These are phyloP conservation scores for Daedaleopsis nitida DNA, from an alignment of 768 basidiomycete species.

Conservation along the genomic window DNA sequence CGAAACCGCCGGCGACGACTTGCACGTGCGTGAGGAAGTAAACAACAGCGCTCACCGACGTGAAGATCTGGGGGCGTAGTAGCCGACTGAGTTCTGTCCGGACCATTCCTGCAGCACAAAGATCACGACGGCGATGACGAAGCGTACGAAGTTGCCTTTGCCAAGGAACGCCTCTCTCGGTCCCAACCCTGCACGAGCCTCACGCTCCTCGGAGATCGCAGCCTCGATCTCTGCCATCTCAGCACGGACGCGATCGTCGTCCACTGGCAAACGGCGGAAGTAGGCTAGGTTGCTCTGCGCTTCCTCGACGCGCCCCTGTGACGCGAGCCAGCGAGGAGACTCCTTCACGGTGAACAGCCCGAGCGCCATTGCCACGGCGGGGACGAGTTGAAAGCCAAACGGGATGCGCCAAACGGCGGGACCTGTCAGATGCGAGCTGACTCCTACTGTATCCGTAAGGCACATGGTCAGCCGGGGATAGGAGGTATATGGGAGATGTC, in stretches of 20 bases:
- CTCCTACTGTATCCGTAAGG: slow-evolving; percentile 47
- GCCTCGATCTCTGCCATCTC: slow-evolving; percentile 85
- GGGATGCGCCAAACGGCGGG: slow-evolving; percentile 68
- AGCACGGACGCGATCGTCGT: slow-evolving; percentile 47
- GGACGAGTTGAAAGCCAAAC: slow-evolving; percentile 78
- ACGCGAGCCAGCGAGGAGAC: slow-evolving; percentile 78
- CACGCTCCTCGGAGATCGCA: slow-evolving; percentile 72
- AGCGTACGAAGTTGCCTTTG: slow-evolving; percentile 82
- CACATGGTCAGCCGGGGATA: too few species aligned
- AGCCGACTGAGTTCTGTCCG: slow-evolving; percentile 80
- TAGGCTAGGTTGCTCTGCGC: slow-evolving; percentile 65
- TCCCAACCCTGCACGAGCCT: slow-evolving; percentile 63
- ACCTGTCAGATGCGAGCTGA: slow-evolving; percentile 54
- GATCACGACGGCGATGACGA: slow-evolving; percentile 79
- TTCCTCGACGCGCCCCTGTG: slow-evolving; percentile 54
- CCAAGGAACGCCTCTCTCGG: slow-evolving; percentile 70
- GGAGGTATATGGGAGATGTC: not conserved
- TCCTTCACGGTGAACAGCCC: slow-evolving; percentile 75
- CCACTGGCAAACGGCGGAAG: slow-evolving; percentile 49
- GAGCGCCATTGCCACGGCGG: slow-evolving; percentile 69
- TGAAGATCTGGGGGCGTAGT: slow-evolving; percentile 80
- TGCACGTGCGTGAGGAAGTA: not conserved
- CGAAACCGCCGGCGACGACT: not conserved
- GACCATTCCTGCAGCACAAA: slow-evolving; percentile 84
- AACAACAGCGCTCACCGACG: slow-evolving; percentile 45